These are phyloP conservation scores for Myriosclerotinia duriaeana DNA, from an alignment of 2,329 filamentous ascomycete genomes.

Conservation along the genomic window DNA sequence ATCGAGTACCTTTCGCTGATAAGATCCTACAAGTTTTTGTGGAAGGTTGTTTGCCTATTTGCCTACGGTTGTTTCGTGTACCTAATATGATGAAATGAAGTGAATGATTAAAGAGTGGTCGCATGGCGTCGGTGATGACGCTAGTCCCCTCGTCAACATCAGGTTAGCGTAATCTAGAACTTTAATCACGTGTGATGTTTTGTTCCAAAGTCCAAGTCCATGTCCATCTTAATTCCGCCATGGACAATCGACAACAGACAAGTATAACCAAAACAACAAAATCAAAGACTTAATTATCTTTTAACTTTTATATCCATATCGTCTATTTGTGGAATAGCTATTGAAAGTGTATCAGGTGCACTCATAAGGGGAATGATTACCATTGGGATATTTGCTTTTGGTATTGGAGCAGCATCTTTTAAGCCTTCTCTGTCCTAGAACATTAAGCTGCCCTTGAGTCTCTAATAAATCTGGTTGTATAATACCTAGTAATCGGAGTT, in stretches of 20 bases:
- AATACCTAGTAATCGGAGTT: too few relatives aligned
- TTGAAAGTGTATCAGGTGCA: too few relatives aligned
- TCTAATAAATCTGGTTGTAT: too few relatives aligned
- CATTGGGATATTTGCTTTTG: too few relatives aligned
- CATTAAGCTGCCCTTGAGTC: too few relatives aligned
- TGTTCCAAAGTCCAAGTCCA: background rate
- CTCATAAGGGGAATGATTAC: too few relatives aligned
- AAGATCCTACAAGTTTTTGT: slow-evolving; percentile 19
- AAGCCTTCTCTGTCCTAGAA: too few relatives aligned
- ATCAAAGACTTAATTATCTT: background rate
- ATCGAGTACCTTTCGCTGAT: slow-evolving; percentile 4
- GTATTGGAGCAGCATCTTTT: too few relatives aligned
- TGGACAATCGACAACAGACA: background rate
- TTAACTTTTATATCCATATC: background rate
- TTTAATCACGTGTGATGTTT: background rate
- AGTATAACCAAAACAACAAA: background rate
- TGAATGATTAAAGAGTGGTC: slow-evolving; percentile 32
- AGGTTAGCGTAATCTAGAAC: slow-evolving; percentile 5
- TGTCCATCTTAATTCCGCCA: background rate
- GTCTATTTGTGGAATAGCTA: background rate
- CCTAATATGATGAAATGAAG: slow-evolving; percentile 27
- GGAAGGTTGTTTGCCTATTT: slow-evolving; percentile 24
- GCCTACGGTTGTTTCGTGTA: slow-evolving; percentile 28
- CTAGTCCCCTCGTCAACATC: slow-evolving; percentile 24
- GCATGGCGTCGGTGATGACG: slow-evolving; percentile 27